Base-by-base conservation (phyloP, 192 early-diverging fungal species). In the Linnemannia schmuckeri region DNA sequence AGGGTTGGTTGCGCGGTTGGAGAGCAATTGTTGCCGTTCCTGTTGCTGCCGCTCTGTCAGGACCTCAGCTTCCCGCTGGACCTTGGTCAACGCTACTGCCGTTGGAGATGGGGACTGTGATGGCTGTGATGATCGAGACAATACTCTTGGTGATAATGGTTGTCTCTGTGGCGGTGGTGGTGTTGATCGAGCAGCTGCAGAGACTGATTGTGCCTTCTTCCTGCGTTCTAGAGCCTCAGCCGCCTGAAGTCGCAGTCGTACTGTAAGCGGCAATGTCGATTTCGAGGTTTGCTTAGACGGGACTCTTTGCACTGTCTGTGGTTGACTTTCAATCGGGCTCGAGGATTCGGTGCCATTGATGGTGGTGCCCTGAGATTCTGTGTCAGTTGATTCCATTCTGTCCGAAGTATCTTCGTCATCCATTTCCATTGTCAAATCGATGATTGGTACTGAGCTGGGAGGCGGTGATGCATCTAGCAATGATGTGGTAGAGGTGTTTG, bases 1-100 rank as follows among this genome's bases (percentile, higher is more conserved):
- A 18, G 83, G 83, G 35, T 85, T 85, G 63, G 74, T 79, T 0
- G 83, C 72, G 12, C 78, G 72, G 37, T 72, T 35, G 5, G 75
- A 33, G 2, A 63, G 37, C 24, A 76, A 40, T 3, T 55, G 54
- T 20, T 76, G 37, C 24, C 41, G 75, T 9, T 61, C 55, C 55
- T 61, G 55, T 10, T 61, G 55, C 55, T 61, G n/a, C 15, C 24
- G 13, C 3, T 61, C 55, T 27, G 55, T 61, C n/a, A 61, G 2
- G 17, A 61, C n/a, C 55, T 61, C 55, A 9, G 9, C 55, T 12
- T 27, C 24, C 55, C 27, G 55, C 17, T 61, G 55, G n/a, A 61
- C n/a, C 55, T 27, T 61, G 55, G 55, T 3, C 17, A 18, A 52
- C 27, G n/a, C 55, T 27, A 61, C n/a, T 7, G 55, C n/a, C 27